phyloP scores from a whole-genome alignment of 2,329 filamentous ascomycete species.

The Dryadomyces quercus-mongolicae region DNA sequence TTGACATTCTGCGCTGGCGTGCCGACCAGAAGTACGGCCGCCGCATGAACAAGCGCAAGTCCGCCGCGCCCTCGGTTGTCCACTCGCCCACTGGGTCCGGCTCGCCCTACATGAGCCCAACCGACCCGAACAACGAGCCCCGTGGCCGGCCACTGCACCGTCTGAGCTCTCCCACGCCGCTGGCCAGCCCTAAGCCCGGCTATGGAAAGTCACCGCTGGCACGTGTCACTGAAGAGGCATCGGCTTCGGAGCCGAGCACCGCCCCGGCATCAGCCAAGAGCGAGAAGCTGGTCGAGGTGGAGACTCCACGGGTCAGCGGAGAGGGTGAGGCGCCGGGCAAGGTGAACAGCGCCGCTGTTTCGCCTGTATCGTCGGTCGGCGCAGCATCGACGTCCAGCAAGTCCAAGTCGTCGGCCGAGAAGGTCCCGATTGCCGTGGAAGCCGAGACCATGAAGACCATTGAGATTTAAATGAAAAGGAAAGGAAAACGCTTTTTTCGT shows the following conservation, averaged over 20 bases:
- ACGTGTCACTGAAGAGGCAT: constrained; percentile 58
- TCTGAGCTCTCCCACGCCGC: constrained; percentile 50
- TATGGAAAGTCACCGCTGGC: constrained; percentile 60
- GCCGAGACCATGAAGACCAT: constrained; percentile 50
- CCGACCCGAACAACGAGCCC: constrained; percentile 43
- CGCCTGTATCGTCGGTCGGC: constrained; percentile 1
- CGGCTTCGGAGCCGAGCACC: constrained; percentile 26
- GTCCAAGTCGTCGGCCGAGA: not conserved
- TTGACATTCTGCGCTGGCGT: constrained; percentile 91
- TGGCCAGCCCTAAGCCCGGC: constrained; percentile 52
- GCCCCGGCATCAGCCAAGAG: constrained; percentile 24
- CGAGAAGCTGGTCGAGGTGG: constrained; percentile 42
- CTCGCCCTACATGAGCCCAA: constrained; percentile 55
- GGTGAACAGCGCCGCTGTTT: not conserved
- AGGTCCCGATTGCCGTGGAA: constrained; percentile 17
- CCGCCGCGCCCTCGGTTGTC: constrained; percentile 22
- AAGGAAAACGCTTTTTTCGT: not conserved
- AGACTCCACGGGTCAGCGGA: constrained; percentile 36
- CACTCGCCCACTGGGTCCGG: constrained; percentile 33
- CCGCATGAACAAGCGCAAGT: constrained; percentile 40
- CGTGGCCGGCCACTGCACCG: constrained; percentile 63
- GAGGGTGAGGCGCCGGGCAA: constrained; percentile 19
- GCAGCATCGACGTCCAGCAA: not conserved
- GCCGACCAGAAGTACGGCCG: constrained; percentile 91
- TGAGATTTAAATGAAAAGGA: constrained; percentile 33